These are phyloP conservation scores for Monosporozyma aquatica DNA, from an alignment of 805 yeast species.

Conservation along the genomic window DNA sequence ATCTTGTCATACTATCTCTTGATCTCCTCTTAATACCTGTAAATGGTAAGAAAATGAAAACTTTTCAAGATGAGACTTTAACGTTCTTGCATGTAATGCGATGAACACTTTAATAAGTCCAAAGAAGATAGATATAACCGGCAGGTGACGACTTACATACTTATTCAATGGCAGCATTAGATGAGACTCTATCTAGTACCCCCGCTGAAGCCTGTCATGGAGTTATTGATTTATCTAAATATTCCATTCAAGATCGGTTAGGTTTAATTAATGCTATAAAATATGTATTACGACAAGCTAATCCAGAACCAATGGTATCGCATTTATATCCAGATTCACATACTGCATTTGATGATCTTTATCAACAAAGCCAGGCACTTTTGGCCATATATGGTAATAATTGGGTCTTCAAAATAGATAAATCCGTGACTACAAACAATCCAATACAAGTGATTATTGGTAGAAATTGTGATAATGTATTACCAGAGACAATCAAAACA, in stretches of 20 bases:
- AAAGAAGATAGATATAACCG: no score
- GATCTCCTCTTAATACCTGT: no score
- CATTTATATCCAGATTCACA: conserved; percentile 39
- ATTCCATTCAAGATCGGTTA: conserved; percentile 21
- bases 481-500: background rate
- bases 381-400: conserved; percentile 88
- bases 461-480: conserved; percentile 48
- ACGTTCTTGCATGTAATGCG: no score
- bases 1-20: no score
- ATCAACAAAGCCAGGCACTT: conserved; percentile 57
- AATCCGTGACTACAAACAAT: no score
- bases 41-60: no score
- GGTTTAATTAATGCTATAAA: conserved; percentile 69
- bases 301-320: conserved; percentile 69
- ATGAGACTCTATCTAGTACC: no score
- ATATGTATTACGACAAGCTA: conserved; percentile 58
- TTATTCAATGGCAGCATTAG: no score
- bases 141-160: no score
- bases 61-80: no score
- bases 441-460: conserved; percentile 55
- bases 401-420: no score
- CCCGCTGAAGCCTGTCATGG: background rate
- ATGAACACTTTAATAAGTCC: no score
- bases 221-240: conserved; percentile 3
- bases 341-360: conserved; percentile 47